Base-by-base conservation (phyloP, 257 asterid species). In the Nicotiana obtusifolia region DNA sequence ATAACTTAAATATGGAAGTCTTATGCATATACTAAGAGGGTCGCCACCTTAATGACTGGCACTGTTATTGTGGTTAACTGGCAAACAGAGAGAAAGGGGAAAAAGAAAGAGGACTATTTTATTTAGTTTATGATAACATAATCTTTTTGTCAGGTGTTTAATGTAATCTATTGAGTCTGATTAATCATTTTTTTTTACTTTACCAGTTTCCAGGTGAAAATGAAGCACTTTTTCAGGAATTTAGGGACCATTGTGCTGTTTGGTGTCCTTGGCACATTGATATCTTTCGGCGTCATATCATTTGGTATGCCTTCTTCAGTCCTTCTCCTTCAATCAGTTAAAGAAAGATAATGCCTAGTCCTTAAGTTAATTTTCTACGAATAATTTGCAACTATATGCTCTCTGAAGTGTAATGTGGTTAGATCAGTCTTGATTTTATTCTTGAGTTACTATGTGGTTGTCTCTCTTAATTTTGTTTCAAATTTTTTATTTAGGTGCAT, bases 201-300 rank as follows among this genome's bases (percentile, higher is more conserved):
- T 68, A 77, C 87, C 91, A 92, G 97, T 89, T 93, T 93, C 84
- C 92, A 88, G 82, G 93, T 93, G 88, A 91, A 93, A 77, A 92
- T 91, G 89, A 91, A 92, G 84, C 93, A 90, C 24, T 89, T 92
- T 60, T 94, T 94, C 87, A 84, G 87, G 84, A 92, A 94, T 84
- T 84, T 92, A 85, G 82, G 76, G 78, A 88, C 86, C 76, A 90
- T 93, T 64, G 81, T 75, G 68, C 41, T 90, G 84, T 93, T 92
- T 90, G 98, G 97, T 80, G 97, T 86, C 53, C 76, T 88, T 84
- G 98, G 97, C 81, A 89, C 98, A 10, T 17, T 90, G 84, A 89
- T 94, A 81, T 92, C 98, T 66, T 94, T 94, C 88, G 81, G 88
- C 81, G 67, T 91, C 81, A 86, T 90, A 82, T 87, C 98, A 16